Evolutionary conservation across 352 stramenopile species (phyloP).

Genomic region (Globisporangium recalcitrans): DNA sequence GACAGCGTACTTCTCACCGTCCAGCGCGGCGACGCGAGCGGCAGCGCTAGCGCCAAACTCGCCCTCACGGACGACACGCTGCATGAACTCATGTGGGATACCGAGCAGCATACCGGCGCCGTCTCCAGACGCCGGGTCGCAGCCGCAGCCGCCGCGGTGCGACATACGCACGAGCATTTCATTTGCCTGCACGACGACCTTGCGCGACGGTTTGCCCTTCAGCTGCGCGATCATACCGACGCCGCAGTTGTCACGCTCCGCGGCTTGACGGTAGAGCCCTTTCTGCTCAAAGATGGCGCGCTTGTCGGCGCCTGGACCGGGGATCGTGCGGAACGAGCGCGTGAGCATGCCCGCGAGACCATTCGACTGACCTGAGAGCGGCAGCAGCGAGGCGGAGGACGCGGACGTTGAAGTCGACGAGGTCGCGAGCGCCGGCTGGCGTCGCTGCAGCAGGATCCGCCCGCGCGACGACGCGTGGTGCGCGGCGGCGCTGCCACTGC

Average conservation of each 20-base stretch:
- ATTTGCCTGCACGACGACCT: slow-evolving; percentile 92
- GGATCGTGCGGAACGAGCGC: slow-evolving; percentile 39
- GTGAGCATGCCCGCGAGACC: slow-evolving; percentile 12
- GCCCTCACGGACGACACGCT: slow-evolving; percentile 67
- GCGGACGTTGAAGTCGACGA: slow-evolving; percentile 6
- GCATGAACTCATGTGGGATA: slow-evolving; percentile 94
- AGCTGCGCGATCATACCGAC: slow-evolving; percentile 95
- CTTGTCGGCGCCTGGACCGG: slow-evolving; percentile 41
- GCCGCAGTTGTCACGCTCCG: slow-evolving; percentile 85
- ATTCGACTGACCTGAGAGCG: slow-evolving; percentile 7
- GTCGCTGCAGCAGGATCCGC: slow-evolving; percentile 18
- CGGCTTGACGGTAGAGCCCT: slow-evolving; percentile 47
- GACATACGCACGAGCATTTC: slow-evolving; percentile 97
- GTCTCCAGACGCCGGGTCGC: slow-evolving; percentile 92
- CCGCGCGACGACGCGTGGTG: slow-evolving; percentile 3
- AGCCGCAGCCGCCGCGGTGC: slow-evolving; percentile 93
- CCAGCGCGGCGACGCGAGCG: slow-evolving; percentile 27
- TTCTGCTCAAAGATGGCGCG: slow-evolving; percentile 50
- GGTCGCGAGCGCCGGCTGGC: slow-evolving; percentile 16
- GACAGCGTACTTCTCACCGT: slow-evolving; percentile 87
- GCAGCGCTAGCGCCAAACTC: slow-evolving; percentile 55
- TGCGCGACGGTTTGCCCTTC: slow-evolving; percentile 90
- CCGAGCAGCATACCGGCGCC: slow-evolving; percentile 93
- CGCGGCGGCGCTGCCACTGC: slow-evolving; percentile 18
- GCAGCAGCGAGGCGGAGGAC: slow-evolving; percentile 17